phyloP scores from a whole-genome alignment of 2,329 filamentous ascomycete species.

The Scedosporium dehoogii region DNA sequence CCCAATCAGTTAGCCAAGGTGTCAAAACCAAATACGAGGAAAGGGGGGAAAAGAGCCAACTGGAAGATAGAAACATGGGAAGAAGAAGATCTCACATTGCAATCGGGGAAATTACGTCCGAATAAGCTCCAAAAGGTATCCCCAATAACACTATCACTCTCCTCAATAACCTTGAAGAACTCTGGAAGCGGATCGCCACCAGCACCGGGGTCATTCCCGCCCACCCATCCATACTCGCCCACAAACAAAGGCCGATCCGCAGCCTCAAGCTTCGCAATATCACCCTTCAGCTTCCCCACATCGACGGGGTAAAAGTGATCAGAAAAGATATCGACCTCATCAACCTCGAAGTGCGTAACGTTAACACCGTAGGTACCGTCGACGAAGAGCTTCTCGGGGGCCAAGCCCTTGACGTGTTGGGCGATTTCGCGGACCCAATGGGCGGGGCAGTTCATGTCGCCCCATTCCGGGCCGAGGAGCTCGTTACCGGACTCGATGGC shows the following conservation, averaged over 20 bases:
- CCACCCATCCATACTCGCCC: slow-evolving; percentile 37
- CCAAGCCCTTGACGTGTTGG: slow-evolving; percentile 29
- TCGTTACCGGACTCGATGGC: slow-evolving; percentile 40
- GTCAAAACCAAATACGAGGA: too few species aligned
- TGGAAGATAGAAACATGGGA: not conserved
- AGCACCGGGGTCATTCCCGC: slow-evolving; percentile 5
- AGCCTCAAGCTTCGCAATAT: slow-evolving; percentile 3
- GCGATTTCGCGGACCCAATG: slow-evolving; percentile 32
- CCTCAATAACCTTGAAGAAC: slow-evolving; percentile 30
- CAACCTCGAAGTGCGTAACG: slow-evolving; percentile 27
- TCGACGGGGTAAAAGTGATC: slow-evolving; percentile 37
- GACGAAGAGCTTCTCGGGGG: slow-evolving; percentile 32
- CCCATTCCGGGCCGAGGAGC: slow-evolving; percentile 30
- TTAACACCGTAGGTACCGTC: slow-evolving; percentile 41
- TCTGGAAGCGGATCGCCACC: slow-evolving; percentile 22
- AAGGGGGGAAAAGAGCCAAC: too few species aligned
- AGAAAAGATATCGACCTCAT: slow-evolving; percentile 34
- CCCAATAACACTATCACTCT: slow-evolving; percentile 25
- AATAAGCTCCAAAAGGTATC: slow-evolving; percentile 38
- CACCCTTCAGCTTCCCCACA: slow-evolving; percentile 23
- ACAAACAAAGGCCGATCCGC: slow-evolving; percentile 26
- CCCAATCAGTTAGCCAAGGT: too few species aligned
- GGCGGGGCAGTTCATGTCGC: slow-evolving; percentile 31
- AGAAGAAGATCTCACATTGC: slow-evolving; percentile 20
- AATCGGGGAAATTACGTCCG: slow-evolving; percentile 32